Evolutionary conservation across 805 yeast species (phyloP), one percentile per base, ranked within the genome.

Genomic region (Pichia thaimueangensis): DNA sequence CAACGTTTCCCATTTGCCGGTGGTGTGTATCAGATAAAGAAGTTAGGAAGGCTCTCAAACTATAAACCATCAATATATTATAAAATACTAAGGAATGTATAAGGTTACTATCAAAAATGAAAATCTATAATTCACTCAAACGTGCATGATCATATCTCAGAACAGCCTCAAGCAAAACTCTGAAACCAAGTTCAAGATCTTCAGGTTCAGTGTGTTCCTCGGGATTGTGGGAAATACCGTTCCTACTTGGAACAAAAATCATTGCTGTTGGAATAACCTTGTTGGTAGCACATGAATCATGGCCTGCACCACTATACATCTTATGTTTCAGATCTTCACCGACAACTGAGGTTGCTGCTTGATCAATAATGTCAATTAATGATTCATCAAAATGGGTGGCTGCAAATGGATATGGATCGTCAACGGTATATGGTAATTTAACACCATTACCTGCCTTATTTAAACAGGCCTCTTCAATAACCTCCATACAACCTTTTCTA

Each of bases 231-330:
- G 80, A 71, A 30, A 81, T 65, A 20, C 87, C 87, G 52, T 76
- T 80, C 49, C 64, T 72, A 24, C 82, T 73, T 7, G 89, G 88
- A 52, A 80, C 76, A 56, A 82, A 82, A 27, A 82, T 74, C 87
- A 82, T 82, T 2, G 86, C 74, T 0, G 88, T 80, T 31, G 89
- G 88, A 31, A 75, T 71, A 35, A 69, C 65, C 6, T 63, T 52
- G 8, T 75, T 68, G 2, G 82, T 76, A 19, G 73, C 69, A 51
- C 86, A 78, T 7, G 85, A 77, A 54, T 82, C 89, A 50, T 82
- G 89, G 10, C 85, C 86, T 5, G 88, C 86, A 23, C 89, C 87
- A 49, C 82, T 74, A 35, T 71, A 69, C 40, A 80, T 77, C 30
- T 64, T 69, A 31, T 68, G 61, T 10, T 66, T 63, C 30, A 67